Evolutionary conservation across 768 basidiomycete species (phyloP).

Genomic region (Suillus variegatus): DNA sequence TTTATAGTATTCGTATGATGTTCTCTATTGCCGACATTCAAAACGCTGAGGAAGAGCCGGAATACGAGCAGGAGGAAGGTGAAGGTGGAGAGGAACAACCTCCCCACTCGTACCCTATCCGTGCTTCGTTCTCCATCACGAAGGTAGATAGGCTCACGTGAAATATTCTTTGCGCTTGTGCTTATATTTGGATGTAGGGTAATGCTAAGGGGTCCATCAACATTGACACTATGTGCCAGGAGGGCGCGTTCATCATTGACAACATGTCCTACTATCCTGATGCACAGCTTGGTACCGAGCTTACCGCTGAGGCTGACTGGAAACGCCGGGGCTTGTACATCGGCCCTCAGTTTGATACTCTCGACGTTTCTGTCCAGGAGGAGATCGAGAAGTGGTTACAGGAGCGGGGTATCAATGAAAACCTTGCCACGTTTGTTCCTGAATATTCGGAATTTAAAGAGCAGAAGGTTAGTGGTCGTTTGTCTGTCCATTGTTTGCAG

Average conservation of each 20-base stretch:
- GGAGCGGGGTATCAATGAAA: slow-evolving; percentile 88
- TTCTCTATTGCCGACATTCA: slow-evolving; percentile 94
- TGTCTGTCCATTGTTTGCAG: slow-evolving; percentile 10
- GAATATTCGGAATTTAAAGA: slow-evolving; percentile 91
- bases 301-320: slow-evolving; percentile 92
- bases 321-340: slow-evolving; percentile 89
- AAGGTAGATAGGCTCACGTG: slow-evolving; percentile 52
- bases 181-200: slow-evolving; percentile 35
- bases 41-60: slow-evolving; percentile 39
- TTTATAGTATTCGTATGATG: slow-evolving; percentile 74
- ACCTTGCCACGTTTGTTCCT: slow-evolving; percentile 82
- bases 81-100: slow-evolving; percentile 30
- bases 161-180: not conserved
- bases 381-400: slow-evolving; percentile 88
- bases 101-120: slow-evolving; percentile 63
- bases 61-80: slow-evolving; percentile 41
- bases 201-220: slow-evolving; percentile 66
- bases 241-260: slow-evolving; percentile 82
- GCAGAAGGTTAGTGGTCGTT: slow-evolving; percentile 66
- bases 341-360: slow-evolving; percentile 91
- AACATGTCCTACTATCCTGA: slow-evolving; percentile 87
- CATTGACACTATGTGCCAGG: slow-evolving; percentile 77
- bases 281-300: slow-evolving; percentile 65
- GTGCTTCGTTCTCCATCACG: slow-evolving; percentile 79
- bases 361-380: slow-evolving; percentile 85